Evolutionary conservation across 2,329 filamentous ascomycete species (phyloP).

Genomic region (Pseudohalonectria lignicola): DNA sequence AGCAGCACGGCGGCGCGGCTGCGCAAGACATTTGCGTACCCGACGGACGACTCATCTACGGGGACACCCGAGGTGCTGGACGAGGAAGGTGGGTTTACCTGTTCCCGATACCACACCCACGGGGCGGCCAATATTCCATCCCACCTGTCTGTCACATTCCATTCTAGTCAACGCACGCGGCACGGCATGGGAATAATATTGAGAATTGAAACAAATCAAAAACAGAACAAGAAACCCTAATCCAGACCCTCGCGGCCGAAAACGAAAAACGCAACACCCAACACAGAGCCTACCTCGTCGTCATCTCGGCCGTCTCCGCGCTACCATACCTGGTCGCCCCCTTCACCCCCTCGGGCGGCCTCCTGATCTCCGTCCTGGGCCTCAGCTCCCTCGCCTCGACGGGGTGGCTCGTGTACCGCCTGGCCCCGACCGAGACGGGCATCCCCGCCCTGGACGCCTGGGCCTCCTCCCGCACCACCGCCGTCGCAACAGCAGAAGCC

Average conservation of each 20-base stretch:
- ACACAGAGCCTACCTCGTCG: slow-evolving; percentile 43
- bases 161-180: too few relatives aligned
- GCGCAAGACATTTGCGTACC: slow-evolving; percentile 69
- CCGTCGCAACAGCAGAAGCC: too few relatives aligned
- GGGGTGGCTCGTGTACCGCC: slow-evolving; percentile 45
- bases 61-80: slow-evolving; percentile 55
- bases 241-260: slow-evolving; percentile 38
- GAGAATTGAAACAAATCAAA: too few relatives aligned
- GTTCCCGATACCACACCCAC: too few relatives aligned
- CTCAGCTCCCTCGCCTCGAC: slow-evolving; percentile 54
- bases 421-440: slow-evolving; percentile 45
- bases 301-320: slow-evolving; percentile 26
- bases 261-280: slow-evolving; percentile 48
- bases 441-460: slow-evolving; percentile 36
- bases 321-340: slow-evolving; percentile 16
- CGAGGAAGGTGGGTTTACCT: slow-evolving; percentile 54
- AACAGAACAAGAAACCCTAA: slow-evolving; percentile 55
- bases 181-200: too few relatives aligned
- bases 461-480: slow-evolving; percentile 15
- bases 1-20: slow-evolving; percentile 45
- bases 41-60: slow-evolving; percentile 43
- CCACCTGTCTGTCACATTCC: too few relatives aligned
- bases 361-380: slow-evolving; percentile 32
- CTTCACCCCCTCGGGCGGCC: slow-evolving; percentile 16
- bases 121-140: too few relatives aligned